These are phyloP conservation scores for Eleusine indica DNA, from an alignment of 176 grass and related monocot genomes.

Conservation along the genomic window DNA sequence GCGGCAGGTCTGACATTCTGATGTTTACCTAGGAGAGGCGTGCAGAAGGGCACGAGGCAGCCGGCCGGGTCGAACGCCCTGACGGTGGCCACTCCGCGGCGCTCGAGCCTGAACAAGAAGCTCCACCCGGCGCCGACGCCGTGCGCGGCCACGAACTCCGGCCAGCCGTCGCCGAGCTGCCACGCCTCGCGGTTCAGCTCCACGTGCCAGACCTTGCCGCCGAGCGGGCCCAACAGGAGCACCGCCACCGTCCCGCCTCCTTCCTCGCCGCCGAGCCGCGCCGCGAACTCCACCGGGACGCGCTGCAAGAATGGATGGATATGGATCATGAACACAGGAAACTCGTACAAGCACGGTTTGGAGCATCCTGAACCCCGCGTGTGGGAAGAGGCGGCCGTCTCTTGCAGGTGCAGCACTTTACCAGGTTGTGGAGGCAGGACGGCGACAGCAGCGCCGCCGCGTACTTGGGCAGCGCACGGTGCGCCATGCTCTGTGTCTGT, in stretches of 20 bases:
- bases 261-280: constrained; percentile 19
- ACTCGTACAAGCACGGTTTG: not conserved
- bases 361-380: not conserved
- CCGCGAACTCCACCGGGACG: constrained; percentile 35
- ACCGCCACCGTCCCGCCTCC: not conserved
- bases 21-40: constrained; percentile 14
- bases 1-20: too few relatives aligned
- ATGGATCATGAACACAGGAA: not conserved
- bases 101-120: constrained; percentile 39
- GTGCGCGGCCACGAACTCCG: constrained; percentile 30
- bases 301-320: constrained; percentile 8
- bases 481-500: constrained; percentile 6
- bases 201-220: constrained; percentile 45
- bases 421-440: constrained; percentile 30
- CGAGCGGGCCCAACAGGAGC: constrained; percentile 37
- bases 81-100: constrained; percentile 28
- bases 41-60: constrained; percentile 26
- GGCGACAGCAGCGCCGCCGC: constrained; percentile 32
- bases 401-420: not conserved
- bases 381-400: not conserved
- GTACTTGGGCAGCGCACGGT: constrained; percentile 26
- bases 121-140: constrained; percentile 29
- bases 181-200: constrained; percentile 23
- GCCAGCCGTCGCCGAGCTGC: constrained; percentile 32
- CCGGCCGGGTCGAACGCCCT: constrained; percentile 24